phyloP scores from a whole-genome alignment of 2,329 filamentous ascomycete species.

The Seiridium cupressi region DNA sequence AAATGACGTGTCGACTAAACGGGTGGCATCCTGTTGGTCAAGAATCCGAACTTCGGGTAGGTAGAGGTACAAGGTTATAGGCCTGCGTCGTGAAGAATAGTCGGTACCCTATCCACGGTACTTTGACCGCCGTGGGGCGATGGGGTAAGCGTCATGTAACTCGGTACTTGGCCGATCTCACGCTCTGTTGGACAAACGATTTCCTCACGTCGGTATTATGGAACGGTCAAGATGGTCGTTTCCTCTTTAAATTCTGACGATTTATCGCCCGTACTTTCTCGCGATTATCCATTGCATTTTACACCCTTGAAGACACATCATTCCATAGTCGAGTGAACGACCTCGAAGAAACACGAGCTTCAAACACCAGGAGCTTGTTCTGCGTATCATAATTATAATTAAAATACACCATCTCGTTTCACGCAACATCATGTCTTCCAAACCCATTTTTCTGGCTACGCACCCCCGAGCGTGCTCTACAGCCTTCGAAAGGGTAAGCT shows the following conservation, averaged over 20 bases:
- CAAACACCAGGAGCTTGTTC: not conserved
- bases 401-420: not conserved
- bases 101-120: not conserved
- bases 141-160: not conserved
- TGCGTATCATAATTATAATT: not conserved
- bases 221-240: not conserved
- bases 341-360: too few relatives aligned
- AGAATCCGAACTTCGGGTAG: not conserved
- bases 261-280: not conserved
- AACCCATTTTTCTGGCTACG: constrained; percentile 87
- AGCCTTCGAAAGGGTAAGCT: constrained; percentile 84
- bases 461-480: constrained; percentile 95
- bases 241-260: not conserved
- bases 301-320: not conserved
- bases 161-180: not conserved
- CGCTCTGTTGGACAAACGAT: not conserved
- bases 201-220: not conserved
- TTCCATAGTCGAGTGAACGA: not conserved
- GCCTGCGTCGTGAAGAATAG: not conserved
- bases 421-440: constrained; percentile 62
- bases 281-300: not conserved
- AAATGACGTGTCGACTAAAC: not conserved
- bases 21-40: not conserved
- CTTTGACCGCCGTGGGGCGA: constrained; percentile 1
- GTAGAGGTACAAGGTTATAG: not conserved